Evolutionary conservation across 441 rosid genomes (phyloP).

Genomic region (Populus tomentosa): DNA sequence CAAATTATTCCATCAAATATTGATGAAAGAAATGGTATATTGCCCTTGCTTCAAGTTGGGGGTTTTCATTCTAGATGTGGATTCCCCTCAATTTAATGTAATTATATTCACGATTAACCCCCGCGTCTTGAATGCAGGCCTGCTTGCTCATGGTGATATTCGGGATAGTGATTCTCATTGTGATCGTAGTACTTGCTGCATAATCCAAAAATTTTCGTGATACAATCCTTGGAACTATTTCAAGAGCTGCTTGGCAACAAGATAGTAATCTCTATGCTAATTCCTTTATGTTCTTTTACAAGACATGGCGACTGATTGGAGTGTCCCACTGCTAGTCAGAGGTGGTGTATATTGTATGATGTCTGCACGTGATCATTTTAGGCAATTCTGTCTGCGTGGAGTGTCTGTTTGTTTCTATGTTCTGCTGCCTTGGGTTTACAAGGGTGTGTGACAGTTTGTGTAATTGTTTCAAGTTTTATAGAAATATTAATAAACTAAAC

Average conservation of each 20-base stretch:
- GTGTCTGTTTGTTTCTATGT: conserved; percentile 1
- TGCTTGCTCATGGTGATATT: conserved; percentile 95
- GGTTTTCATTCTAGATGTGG: neutral
- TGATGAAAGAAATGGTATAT: neutral
- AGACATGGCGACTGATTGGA: conserved; percentile 12
- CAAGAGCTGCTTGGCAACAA: conserved; percentile 13
- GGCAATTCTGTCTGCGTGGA: conserved; percentile 12
- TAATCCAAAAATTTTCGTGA: conserved; percentile 25
- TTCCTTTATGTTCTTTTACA: conserved; percentile 10
- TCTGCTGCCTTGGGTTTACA: conserved; percentile 18
- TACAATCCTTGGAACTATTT: neutral
- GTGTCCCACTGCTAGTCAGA: conserved; percentile 15
- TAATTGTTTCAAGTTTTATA: neutral
- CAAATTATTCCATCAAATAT: neutral
- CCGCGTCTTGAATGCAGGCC: conserved; percentile 39
- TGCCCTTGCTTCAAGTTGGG: neutral
- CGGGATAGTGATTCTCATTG: conserved; percentile 79
- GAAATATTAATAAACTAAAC: conserved; percentile 4
- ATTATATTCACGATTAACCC: neutral
- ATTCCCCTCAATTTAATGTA: neutral
- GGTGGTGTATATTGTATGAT: conserved; percentile 19
- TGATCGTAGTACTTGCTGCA: conserved; percentile 66
- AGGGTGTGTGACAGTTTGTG: conserved; percentile 13
- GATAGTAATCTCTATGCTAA: conserved; percentile 8
- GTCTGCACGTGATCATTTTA: conserved; percentile 3